phyloP scores from a whole-genome alignment of 768 basidiomycete genomes.

The Pleurotus eryngii region DNA sequence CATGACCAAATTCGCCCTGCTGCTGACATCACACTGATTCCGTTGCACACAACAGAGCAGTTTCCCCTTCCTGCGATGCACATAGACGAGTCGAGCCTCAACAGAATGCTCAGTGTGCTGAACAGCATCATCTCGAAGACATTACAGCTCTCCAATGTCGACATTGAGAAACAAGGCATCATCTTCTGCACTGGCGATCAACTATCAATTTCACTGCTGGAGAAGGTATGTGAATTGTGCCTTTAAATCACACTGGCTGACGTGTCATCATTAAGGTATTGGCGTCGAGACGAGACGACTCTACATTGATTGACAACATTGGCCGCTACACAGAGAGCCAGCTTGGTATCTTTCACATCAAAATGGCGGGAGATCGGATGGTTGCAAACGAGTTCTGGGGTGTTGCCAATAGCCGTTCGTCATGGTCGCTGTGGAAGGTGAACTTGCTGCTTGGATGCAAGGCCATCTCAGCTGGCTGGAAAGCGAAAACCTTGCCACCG shows the following conservation, averaged over 20 bases:
- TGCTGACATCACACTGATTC: conserved; percentile 6
- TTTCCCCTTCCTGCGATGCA: conserved; percentile 14
- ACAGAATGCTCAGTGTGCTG: conserved; percentile 14
- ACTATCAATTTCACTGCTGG: conserved; percentile 9
- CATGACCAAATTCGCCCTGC: neutral
- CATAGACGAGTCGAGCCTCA: conserved; percentile 16
- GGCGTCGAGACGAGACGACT: conserved; percentile 17
- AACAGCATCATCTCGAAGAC: conserved; percentile 3
- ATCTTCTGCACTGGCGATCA: conserved; percentile 12
- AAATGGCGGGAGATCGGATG: conserved; percentile 18
- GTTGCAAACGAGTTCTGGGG: conserved; percentile 26
- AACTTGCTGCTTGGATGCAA: conserved; percentile 9
- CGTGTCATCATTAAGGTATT: conserved; percentile 10
- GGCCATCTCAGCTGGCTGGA: neutral
- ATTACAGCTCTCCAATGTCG: conserved; percentile 1
- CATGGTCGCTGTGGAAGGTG: conserved; percentile 10
- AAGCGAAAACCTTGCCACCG: neutral
- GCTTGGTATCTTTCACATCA: conserved; percentile 22
- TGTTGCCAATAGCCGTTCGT: conserved; percentile 16
- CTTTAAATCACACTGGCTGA: conserved; percentile 1
- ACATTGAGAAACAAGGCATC: conserved; percentile 10
- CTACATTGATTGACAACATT: conserved; percentile 12
- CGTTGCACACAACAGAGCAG: conserved; percentile 15
- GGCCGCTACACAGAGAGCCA: conserved; percentile 15
- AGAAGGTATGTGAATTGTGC: conserved; percentile 7